These are phyloP conservation scores for Tetracentron sinense DNA, from an alignment of 164 flowering plant species.

Conservation along the genomic window DNA sequence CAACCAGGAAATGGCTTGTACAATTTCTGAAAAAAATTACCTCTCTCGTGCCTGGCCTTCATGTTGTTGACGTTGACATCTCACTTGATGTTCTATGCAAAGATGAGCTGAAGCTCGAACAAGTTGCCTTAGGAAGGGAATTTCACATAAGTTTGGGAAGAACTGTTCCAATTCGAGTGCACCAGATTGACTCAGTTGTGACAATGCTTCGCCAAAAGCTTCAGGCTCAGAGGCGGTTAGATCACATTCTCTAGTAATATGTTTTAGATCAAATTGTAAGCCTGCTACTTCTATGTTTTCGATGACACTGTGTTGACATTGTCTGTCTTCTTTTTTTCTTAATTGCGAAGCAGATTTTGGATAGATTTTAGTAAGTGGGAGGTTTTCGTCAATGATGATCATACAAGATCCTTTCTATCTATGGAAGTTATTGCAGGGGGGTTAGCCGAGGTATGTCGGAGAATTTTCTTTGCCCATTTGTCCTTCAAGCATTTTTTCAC, in stretches of 20 bases:
- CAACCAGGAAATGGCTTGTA: constrained; percentile 46
- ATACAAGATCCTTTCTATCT: constrained; percentile 78
- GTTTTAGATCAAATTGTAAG: background rate
- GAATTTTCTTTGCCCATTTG: background rate
- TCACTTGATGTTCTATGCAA: constrained; percentile 49
- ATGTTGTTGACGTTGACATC: constrained; percentile 70
- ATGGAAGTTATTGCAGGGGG: constrained; percentile 68
- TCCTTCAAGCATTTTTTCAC: too few species aligned
- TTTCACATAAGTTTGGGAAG: constrained; percentile 94
- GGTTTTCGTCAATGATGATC: constrained; percentile 82
- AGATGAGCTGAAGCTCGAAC: constrained; percentile 61
- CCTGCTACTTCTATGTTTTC: background rate
- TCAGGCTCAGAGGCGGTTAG: constrained; percentile 57
- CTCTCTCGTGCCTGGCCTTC: constrained; percentile 53
- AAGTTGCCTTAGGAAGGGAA: constrained; percentile 63
- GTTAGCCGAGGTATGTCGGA: constrained; percentile 59
- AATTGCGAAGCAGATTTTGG: constrained; percentile 52
- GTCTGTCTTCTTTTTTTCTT: background rate
- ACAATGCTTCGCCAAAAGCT: constrained; percentile 88
- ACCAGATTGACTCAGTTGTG: constrained; percentile 79
- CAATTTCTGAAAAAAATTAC: constrained; percentile 51
- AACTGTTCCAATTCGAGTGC: constrained; percentile 87
- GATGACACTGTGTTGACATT: background rate
- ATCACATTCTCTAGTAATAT: constrained; percentile 5
- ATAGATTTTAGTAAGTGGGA: constrained; percentile 86